Evolutionary conservation across 768 basidiomycete genomes (phyloP).

Genomic region (Tylopilus cervinicoccineus): DNA sequence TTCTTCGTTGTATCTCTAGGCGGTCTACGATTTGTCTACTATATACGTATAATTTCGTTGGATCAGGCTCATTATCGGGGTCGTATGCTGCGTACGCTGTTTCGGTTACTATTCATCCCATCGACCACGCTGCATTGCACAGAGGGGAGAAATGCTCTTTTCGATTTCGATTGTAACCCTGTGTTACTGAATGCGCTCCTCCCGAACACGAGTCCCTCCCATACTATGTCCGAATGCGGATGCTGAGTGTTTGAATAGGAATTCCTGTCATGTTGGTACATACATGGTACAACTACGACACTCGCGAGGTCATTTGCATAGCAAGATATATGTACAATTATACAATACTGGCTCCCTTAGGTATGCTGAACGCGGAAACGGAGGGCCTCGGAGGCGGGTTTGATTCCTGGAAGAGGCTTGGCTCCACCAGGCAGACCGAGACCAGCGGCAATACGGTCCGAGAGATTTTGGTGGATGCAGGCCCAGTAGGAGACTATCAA

Average conservation of each 20-base stretch:
- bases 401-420: conserved; percentile 51
- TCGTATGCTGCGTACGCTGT: not conserved
- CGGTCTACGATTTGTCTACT: not conserved
- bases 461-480: conserved; percentile 69
- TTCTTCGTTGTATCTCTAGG: conserved; percentile 74
- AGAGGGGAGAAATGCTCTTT: too few species aligned
- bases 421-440: conserved; percentile 52
- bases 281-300: not conserved
- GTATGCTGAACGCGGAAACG: conserved; percentile 38
- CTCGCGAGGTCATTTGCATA: not conserved
- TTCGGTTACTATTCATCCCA: too few species aligned
- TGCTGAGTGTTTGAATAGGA: too few species aligned
- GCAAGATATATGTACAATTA: not conserved
- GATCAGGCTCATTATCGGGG: not conserved
- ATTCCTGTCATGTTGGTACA: not conserved
- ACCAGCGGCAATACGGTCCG: conserved; percentile 74
- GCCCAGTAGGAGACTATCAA: conserved; percentile 79
- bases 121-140: not conserved
- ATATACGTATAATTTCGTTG: not conserved
- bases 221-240: too few species aligned
- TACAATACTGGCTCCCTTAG: not conserved
- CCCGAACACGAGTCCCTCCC: too few species aligned
- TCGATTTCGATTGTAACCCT: too few species aligned
- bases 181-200: too few species aligned
- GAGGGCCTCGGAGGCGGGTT: conserved; percentile 54